A percentile compares a stretch with the other conserved stretches of the same genome.
These are phyloP conservation scores for Casuarina equisetifolia DNA, from an alignment of 306 rosid species.

Conservation along the genomic window DNA sequence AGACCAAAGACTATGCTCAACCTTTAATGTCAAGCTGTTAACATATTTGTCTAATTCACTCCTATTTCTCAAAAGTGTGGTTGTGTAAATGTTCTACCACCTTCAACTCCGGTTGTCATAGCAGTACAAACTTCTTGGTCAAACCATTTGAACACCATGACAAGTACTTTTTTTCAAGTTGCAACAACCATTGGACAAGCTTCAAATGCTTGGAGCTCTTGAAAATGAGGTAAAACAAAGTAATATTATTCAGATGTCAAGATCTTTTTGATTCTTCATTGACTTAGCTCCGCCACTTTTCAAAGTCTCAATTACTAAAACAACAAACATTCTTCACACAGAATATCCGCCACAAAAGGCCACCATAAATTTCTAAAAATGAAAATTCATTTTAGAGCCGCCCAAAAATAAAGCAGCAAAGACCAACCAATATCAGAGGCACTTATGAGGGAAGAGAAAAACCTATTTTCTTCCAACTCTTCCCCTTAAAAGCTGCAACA, in stretches of 20 bases:
- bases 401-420: background rate
- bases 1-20: background rate
- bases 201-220: background rate
- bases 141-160: background rate
- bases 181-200: background rate
- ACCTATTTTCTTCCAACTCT: slow-evolving; percentile 99
- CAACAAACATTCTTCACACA: background rate
- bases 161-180: background rate
- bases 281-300: background rate
- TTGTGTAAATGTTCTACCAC: background rate
- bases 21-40: background rate
- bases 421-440: background rate
- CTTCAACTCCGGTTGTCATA: background rate
- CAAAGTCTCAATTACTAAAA: background rate
- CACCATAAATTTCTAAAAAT: slow-evolving; percentile 6
- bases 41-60: background rate
- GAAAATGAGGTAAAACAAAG: background rate
- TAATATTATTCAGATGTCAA: background rate
- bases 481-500: slow-evolving; percentile 81
- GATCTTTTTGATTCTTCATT: background rate
- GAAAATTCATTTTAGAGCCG: background rate
- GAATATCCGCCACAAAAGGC: slow-evolving; percentile 13
- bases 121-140: background rate
- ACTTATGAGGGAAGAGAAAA: slow-evolving; percentile 23
- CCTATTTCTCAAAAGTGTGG: background rate